A percentile compares a stretch with the other conserved stretches of the same genome.
Conservation (phyloP, 2,329 filamentous ascomycete species). For the Fusarium dimerum region DNA sequence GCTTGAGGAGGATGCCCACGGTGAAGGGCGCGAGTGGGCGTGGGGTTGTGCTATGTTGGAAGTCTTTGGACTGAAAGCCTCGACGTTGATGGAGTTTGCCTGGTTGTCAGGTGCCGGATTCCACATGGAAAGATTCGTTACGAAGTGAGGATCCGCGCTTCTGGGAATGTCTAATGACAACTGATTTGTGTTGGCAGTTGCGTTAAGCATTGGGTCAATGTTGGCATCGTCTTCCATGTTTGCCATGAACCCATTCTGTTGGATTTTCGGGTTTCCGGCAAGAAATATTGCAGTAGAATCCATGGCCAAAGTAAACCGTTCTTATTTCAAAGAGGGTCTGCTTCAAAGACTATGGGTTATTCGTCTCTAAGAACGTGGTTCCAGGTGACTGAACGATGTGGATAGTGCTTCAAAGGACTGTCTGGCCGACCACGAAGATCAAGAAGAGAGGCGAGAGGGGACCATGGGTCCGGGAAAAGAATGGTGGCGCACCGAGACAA, state of each 20-base stretch:
- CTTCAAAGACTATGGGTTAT: not conserved
- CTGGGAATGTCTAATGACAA: not conserved
- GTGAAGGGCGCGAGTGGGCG: slow-evolving; percentile 10
- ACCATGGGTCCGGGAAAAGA: not conserved
- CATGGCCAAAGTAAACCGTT: not conserved
- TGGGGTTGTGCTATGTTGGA: slow-evolving; percentile 8
- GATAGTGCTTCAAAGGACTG: not conserved
- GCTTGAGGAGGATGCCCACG: slow-evolving; percentile 1
- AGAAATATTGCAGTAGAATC: not conserved
- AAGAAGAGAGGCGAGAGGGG: not conserved
- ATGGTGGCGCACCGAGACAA: not conserved
- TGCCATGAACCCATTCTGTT: not conserved
- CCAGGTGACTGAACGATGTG: not conserved
- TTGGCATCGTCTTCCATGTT: slow-evolving; percentile 3
- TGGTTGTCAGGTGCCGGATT: slow-evolving; percentile 1
- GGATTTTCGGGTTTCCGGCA: not conserved
- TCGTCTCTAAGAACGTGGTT: not conserved
- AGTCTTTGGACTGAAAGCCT: not conserved
- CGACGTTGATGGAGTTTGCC: not conserved
- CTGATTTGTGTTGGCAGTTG: not conserved
- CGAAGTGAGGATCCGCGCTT: slow-evolving; percentile 3
- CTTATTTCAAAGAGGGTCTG: not conserved
- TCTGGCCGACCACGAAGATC: not conserved
- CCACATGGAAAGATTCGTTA: slow-evolving; percentile 11
- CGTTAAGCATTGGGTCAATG: slow-evolving; percentile 21